Percentiles rank a stretch among this genome's conserved stretches.
These are phyloP conservation scores for Bremia lactucae DNA, from an alignment of 352 stramenopile species.

Conservation along the genomic window DNA sequence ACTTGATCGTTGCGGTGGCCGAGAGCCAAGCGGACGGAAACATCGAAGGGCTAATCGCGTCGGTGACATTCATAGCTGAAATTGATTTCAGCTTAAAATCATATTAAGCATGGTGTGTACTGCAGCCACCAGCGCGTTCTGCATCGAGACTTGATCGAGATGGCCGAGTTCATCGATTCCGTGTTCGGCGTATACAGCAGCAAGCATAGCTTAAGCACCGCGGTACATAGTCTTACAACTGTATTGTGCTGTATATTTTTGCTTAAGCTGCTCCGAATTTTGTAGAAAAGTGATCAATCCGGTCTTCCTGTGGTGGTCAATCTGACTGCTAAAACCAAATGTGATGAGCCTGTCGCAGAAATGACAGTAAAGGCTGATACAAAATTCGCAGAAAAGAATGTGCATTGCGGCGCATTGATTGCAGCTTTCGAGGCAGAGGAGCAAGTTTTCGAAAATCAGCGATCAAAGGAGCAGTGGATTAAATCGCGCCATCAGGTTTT, in stretches of 20 bases:
- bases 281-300: constrained; percentile 5
- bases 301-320: constrained; percentile 6
- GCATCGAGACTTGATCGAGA: constrained; percentile 68
- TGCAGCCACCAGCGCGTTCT: constrained; percentile 60
- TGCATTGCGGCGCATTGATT: constrained; percentile 26
- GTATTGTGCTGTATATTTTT: not conserved
- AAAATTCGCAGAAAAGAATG: constrained; percentile 3
- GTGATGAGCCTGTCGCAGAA: not conserved
- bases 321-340: constrained; percentile 3
- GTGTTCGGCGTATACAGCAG: constrained; percentile 68
- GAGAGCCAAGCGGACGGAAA: constrained; percentile 53
- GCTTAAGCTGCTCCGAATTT: not conserved
- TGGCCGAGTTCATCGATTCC: constrained; percentile 71
- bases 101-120: constrained; percentile 6
- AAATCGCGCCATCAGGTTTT: constrained; percentile 46
- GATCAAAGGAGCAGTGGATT: constrained; percentile 50
- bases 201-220: not conserved
- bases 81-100: not conserved
- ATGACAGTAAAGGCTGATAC: not conserved
- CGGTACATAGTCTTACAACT: not conserved
- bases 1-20: constrained; percentile 48
- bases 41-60: constrained; percentile 41
- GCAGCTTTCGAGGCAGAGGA: constrained; percentile 45
- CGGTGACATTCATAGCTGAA: constrained; percentile 4
- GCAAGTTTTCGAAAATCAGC: constrained; percentile 35